Percentiles rank a stretch among this genome's conserved stretches.
phyloP scores from a whole-genome alignment of 768 basidiomycete genomes.

The Gloeostereum incarnatum region DNA sequence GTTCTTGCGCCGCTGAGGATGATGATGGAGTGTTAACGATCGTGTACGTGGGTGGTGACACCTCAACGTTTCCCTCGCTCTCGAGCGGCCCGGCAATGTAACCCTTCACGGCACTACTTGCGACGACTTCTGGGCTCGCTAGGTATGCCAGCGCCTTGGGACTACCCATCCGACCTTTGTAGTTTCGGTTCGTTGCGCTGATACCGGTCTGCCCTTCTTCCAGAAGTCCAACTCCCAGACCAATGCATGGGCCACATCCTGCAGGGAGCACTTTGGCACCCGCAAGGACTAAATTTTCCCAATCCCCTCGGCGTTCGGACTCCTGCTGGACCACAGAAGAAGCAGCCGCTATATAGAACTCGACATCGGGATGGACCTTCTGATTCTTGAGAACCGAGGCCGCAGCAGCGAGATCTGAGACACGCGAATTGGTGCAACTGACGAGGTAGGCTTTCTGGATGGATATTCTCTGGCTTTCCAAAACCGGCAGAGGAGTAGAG shows the following conservation, averaged over 20 bases:
- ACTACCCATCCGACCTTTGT: constrained; percentile 97
- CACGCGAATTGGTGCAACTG: constrained; percentile 95
- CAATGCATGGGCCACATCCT: constrained; percentile 98
- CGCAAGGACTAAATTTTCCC: constrained; percentile 77
- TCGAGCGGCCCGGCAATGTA: constrained; percentile 82
- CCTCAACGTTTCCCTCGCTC: constrained; percentile 35
- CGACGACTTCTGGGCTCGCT: constrained; percentile 94
- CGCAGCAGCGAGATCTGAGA: constrained; percentile 88
- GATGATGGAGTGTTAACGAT: constrained; percentile 24
- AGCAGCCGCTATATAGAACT: constrained; percentile 97
- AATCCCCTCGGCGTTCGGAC: constrained; percentile 77
- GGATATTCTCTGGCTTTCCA: constrained; percentile 61
- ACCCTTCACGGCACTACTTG: constrained; percentile 89
- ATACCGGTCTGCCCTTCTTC: constrained; percentile 96
- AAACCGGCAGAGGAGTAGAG: constrained; percentile 84
- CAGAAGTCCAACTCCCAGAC: constrained; percentile 84
- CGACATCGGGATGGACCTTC: constrained; percentile 79
- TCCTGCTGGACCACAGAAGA: constrained; percentile 89
- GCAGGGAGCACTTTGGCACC: constrained; percentile 92
- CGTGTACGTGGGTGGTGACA: constrained; percentile 48
- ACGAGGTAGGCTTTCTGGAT: constrained; percentile 99
- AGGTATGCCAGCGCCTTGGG: constrained; percentile 94
- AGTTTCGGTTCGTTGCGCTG: constrained; percentile 97
- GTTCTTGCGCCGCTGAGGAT: constrained; percentile 14
- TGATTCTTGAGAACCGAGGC: constrained; percentile 82